Evolutionary conservation across 2,329 filamentous ascomycete genomes (phyloP), one percentile per base, ranked within the genome.

Genomic region (Diaporthe helianthi): DNA sequence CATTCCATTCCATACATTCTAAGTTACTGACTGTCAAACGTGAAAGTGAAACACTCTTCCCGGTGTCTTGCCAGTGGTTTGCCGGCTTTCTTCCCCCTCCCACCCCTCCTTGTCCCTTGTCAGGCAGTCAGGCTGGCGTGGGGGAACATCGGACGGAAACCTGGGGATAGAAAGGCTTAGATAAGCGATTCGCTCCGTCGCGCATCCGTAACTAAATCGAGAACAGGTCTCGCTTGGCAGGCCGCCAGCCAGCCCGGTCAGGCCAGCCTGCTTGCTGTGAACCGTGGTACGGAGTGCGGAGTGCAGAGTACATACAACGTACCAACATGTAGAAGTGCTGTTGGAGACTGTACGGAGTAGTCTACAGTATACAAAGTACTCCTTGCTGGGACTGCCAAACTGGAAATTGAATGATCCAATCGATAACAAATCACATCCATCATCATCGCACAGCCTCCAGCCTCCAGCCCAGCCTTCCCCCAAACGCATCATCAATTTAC

Each of bases 401-500:
- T 15, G 31, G 31, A n/a, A n/a, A n/a, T n/a, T n/a, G n/a, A n/a
- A 44, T 44, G 24, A 38, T 63, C 44, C 58, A 63, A 63, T 63
- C 44, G 44, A 49, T 63, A 47, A 22, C 47, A 49, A 24, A 36
- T 63, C 58, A 63, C 58, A 49, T 36, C 29, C 58, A 49, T 63
- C 58, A 63, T 63, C 44, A 63, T 49, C 58, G 22, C 41, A 61
- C 58, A 47, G 38, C 38, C 55, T 46, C 10, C 58, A 49, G 36
- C 58, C 29, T 49, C 55, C 41, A 61, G 19, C 47, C 58, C 44
- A 63, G 58, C 58, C 58, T 63, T 63, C 58, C 58, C 41, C 58
- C 58, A 22, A 47, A n/a, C 55, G 54, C 54, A 41, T 19, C 54
- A 60, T 58, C 53, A 58, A 41, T 46, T 17, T 17, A 58, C 53